phyloP scores from a whole-genome alignment of 306 rosid species.

The Urtica urens region DNA sequence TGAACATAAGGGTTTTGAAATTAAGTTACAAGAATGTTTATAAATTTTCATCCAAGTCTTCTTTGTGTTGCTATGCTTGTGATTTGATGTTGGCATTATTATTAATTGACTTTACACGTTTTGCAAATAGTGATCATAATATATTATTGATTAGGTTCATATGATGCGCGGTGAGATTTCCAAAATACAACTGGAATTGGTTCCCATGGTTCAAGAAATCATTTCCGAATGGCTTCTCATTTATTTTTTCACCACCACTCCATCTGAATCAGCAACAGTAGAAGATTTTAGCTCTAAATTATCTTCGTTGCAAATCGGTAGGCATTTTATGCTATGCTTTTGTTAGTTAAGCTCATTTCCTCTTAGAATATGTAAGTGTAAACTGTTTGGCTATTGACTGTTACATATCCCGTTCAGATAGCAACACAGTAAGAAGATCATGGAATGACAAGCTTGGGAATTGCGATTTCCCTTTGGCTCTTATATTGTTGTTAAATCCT shows the following conservation, averaged over 20 bases:
- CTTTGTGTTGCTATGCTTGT: too few relatives aligned
- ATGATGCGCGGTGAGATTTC: slow-evolving; percentile 56
- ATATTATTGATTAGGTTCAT: too few relatives aligned
- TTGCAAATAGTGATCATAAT: too few relatives aligned
- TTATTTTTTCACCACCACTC: slow-evolving; percentile 66
- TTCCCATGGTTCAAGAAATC: slow-evolving; percentile 81
- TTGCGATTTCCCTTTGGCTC: slow-evolving; percentile 72
- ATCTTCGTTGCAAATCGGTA: slow-evolving; percentile 79
- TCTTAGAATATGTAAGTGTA: too few relatives aligned
- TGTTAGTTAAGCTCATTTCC: too few relatives aligned
- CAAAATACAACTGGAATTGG: slow-evolving; percentile 57
- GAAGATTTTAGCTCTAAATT: slow-evolving; percentile 86
- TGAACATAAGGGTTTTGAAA: too few relatives aligned
- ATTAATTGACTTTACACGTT: too few relatives aligned
- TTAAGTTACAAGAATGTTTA: too few relatives aligned
- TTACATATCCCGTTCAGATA: slow-evolving; percentile 41
- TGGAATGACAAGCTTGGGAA: slow-evolving; percentile 72
- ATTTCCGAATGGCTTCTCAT: slow-evolving; percentile 76
- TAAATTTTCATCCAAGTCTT: too few relatives aligned
- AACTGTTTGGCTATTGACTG: too few relatives aligned
- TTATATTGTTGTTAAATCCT: slow-evolving; percentile 46
- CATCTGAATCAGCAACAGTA: slow-evolving; percentile 56
- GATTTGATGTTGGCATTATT: too few relatives aligned
- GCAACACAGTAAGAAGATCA: slow-evolving; percentile 36
- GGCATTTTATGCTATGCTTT: slow-evolving; percentile 15